phyloP scores from a whole-genome alignment of 768 basidiomycete species.

The Suillus alpinus region DNA sequence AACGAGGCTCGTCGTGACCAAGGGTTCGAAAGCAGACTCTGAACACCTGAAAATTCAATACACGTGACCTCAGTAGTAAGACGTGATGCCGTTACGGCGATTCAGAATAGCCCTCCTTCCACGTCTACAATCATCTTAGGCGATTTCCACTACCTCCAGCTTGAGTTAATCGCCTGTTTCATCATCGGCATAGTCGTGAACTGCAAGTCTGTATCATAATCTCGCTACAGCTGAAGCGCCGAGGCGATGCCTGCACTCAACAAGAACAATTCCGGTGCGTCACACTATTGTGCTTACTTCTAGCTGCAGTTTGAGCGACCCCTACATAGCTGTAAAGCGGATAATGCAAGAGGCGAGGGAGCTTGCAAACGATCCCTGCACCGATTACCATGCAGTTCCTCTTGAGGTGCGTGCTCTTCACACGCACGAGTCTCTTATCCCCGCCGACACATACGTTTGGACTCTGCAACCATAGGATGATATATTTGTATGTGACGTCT shows the following conservation, averaged over 20 bases:
- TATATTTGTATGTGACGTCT: conserved; percentile 66
- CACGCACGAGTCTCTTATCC: conserved; percentile 1
- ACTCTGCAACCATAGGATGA: conserved; percentile 55
- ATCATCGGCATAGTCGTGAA: too few species aligned
- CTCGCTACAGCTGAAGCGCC: not conserved
- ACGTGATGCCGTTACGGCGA: not conserved
- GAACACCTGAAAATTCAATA: not conserved
- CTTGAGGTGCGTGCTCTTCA: conserved; percentile 55
- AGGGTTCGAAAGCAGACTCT: not conserved
- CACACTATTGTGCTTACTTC: not conserved
- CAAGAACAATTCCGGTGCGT: conserved; percentile 85
- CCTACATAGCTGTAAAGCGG: conserved; percentile 76
- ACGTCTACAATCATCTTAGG: not conserved
- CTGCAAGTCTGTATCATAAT: not conserved
- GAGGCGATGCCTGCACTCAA: conserved; percentile 48
- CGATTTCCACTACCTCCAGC: not conserved
- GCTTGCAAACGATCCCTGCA: conserved; percentile 77
- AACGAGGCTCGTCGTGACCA: not conserved
- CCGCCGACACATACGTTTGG: conserved; percentile 9
- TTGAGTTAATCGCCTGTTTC: not conserved
- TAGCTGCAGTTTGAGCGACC: not conserved
- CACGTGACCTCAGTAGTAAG: not conserved
- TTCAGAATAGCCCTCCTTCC: not conserved
- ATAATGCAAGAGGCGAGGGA: conserved; percentile 97
- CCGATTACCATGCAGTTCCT: conserved; percentile 81